phyloP scores from a whole-genome alignment of 768 basidiomycete genomes.

The Coprinopsis sp. region DNA sequence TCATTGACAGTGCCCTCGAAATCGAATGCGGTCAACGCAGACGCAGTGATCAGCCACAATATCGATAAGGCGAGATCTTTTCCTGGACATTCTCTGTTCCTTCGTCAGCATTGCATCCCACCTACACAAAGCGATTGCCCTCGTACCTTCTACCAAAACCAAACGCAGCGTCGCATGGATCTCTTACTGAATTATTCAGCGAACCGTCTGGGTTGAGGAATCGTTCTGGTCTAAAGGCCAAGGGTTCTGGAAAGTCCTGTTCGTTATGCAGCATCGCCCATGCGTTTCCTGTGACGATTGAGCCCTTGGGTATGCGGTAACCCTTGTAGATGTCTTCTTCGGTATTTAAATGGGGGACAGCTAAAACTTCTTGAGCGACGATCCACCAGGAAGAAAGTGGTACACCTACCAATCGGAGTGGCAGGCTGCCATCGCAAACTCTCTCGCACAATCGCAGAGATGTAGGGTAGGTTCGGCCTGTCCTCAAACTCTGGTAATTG shows the following conservation, averaged over 20 bases:
- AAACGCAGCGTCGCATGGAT: slow-evolving; percentile 24
- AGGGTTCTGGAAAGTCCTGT: slow-evolving; percentile 34
- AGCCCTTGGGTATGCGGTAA: slow-evolving; percentile 27
- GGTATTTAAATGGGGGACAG: background rate
- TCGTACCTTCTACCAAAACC: slow-evolving; percentile 28
- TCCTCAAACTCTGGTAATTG: slow-evolving; percentile 17
- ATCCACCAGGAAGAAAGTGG: background rate
- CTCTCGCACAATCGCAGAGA: slow-evolving; percentile 19
- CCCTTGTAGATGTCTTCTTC: slow-evolving; percentile 27
- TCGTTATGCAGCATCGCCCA: slow-evolving; percentile 40
- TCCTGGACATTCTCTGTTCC: too few relatives aligned
- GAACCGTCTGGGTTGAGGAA: slow-evolving; percentile 25
- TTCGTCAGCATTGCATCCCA: too few relatives aligned
- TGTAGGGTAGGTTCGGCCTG: slow-evolving; percentile 15
- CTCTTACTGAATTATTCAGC: slow-evolving; percentile 19
- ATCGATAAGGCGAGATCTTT: background rate
- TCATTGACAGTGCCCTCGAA: background rate
- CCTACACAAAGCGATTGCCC: too few relatives aligned
- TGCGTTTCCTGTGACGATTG: slow-evolving; percentile 28
- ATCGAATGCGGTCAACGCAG: background rate
- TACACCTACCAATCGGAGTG: background rate
- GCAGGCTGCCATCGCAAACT: slow-evolving; percentile 15
- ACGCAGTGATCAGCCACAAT: background rate
- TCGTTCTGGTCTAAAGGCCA: slow-evolving; percentile 37
- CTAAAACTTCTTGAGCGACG: background rate